A percentile compares a stretch with the other conserved stretches of the same genome.
Evolutionary conservation across 2,329 filamentous ascomycete species (phyloP).

Genomic region (Aspergillus japonicus): DNA sequence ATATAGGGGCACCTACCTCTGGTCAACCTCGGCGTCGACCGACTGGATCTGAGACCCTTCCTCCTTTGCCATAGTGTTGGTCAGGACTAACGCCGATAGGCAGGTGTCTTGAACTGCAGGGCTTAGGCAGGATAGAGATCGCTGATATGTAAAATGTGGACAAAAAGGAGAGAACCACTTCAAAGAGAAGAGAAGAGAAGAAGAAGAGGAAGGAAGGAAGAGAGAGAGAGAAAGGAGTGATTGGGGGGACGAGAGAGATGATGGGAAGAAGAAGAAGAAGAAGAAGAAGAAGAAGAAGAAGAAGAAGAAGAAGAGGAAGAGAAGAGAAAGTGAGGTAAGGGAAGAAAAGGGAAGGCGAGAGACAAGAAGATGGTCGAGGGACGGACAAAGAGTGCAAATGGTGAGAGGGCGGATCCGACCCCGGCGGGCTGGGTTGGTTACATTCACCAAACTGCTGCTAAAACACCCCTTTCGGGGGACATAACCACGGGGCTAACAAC

Average conservation of each 20-base stretch:
- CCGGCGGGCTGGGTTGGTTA: not conserved
- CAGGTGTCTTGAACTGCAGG: not conserved
- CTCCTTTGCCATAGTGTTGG: conserved; percentile 12
- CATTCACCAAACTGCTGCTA: not conserved
- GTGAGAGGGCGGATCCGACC: not conserved
- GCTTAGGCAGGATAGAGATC: not conserved
- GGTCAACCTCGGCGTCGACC: conserved; percentile 3
- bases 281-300: not conserved
- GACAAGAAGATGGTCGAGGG: not conserved
- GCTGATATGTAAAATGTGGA: not conserved
- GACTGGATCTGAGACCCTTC: conserved; percentile 9
- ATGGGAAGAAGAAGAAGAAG: not conserved
- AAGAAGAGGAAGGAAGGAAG: conserved; percentile 7
- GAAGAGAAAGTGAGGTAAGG: not conserved
- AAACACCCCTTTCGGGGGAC: not conserved
- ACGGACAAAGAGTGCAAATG: not conserved
- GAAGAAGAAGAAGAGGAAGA: not conserved
- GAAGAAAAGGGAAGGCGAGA: conserved; percentile 1
- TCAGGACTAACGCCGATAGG: conserved; percentile 11
- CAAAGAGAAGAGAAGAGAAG: not conserved
- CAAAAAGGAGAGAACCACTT: not conserved
- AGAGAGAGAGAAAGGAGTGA: not conserved
- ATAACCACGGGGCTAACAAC: not conserved
- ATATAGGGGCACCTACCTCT: conserved; percentile 13
- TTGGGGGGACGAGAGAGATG: conserved; percentile 1